Evolutionary conservation across 495 filamentous ascomycete genomes (phyloP), one percentile per base, ranked within the genome.

Genomic region (Lineolata rhizophorae): DNA sequence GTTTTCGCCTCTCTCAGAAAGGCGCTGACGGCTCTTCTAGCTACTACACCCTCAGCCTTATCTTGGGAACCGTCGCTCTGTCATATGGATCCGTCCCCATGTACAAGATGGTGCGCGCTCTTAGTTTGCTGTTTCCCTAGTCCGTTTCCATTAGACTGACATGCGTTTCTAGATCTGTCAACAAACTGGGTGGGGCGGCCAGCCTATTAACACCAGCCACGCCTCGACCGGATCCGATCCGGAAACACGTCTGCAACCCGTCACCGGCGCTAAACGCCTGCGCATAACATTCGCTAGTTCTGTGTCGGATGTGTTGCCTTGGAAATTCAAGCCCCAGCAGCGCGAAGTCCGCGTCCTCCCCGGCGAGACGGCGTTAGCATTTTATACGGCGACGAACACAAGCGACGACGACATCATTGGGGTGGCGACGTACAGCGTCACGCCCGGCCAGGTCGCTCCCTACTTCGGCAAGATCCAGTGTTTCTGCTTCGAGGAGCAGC

Each of bases 381-480:
- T 99, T 55, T 99, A 92, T 58, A 95, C 81, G 12, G 90, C 90
- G 3, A 92, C 80, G 27, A 99, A 99, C 53, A 72, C 70, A 38
- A 75, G 76, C 44, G 64, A 72, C 20, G 61, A 75, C 39, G 87
- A 95, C 55, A 94, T 99, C 39, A 93, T 99, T 45, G 90, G 90
- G 26, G 80, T 99, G 16, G 90, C 90, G 24, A 99, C 90, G 6
- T 99, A 99, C 51, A 82, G 75, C 50, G 90, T 99, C 30, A 93
- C 82, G 8, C 90, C 90, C 5, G 85, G 69, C 9, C 90, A 95
- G 58, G 80, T 91, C 18, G 85, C 90, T 18, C 85, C 80, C 3
- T 99, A 99, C 48, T 99, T 99, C 52, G 82, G 75, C 64, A 99
- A 99, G 64, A 99, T 99, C 32, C 90, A 99, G 55, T 99, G 90